Evolutionary conservation across 768 basidiomycete species (phyloP).

Genomic region (Rhizopogon roseolus): DNA sequence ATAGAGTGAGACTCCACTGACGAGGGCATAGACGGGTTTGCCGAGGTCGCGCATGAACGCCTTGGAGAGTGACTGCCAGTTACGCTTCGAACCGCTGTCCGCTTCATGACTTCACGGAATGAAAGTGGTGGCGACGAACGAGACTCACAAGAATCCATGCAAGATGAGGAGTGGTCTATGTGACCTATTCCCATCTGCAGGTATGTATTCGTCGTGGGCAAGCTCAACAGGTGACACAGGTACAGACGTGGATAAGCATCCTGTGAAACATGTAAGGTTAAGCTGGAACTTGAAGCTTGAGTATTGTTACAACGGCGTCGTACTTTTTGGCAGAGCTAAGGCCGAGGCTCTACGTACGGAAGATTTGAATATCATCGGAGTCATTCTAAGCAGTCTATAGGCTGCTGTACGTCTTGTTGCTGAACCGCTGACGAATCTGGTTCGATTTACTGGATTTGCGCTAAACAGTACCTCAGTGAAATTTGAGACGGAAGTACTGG

Average conservation of each 20-base stretch:
- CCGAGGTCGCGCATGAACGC: conserved; percentile 61
- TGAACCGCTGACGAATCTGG: too few relatives aligned
- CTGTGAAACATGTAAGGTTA: conserved; percentile 9
- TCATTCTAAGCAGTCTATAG: too few relatives aligned
- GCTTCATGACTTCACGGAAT: conserved; percentile 2
- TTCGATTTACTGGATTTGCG: too few relatives aligned
- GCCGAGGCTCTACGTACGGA: background rate
- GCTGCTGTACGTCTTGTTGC: too few relatives aligned
- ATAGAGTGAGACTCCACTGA: conserved; percentile 22
- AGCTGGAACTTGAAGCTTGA: too few relatives aligned
- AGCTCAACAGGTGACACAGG: conserved; percentile 21
- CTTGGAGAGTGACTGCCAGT: conserved; percentile 81
- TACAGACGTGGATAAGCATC: conserved; percentile 8
- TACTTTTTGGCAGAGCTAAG: background rate
- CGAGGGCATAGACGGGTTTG: conserved; percentile 72
- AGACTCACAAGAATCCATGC: conserved; percentile 59
- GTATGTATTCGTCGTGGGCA: conserved; percentile 27
- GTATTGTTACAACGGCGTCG: background rate
- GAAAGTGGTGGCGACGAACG: background rate
- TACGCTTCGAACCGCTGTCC: conserved; percentile 79
- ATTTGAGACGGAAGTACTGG: too few relatives aligned
- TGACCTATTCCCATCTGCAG: conserved; percentile 20
- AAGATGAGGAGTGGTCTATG: conserved; percentile 50
- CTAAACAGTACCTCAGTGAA: too few relatives aligned
- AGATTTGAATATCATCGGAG: background rate